phyloP scores from a whole-genome alignment of 805 yeast genomes.

The Yarrowia hollandica region DNA sequence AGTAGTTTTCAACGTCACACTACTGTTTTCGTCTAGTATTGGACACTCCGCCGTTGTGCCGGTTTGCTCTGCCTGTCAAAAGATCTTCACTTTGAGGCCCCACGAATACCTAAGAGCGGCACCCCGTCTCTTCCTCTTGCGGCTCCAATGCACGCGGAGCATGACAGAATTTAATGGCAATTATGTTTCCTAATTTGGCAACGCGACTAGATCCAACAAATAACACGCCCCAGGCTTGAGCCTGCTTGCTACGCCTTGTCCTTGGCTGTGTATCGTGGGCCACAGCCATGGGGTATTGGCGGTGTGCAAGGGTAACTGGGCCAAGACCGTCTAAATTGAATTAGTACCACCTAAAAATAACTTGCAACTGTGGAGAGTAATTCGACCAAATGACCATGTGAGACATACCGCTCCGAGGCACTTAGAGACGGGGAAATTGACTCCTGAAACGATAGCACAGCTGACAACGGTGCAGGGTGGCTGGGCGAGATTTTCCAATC shows the following conservation, averaged over 20 bases:
- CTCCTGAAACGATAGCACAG: neutral
- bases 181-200: conserved; percentile 5
- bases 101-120: neutral
- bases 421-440: neutral
- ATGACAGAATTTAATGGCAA: conserved; percentile 6
- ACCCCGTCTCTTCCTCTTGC: neutral
- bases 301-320: neutral
- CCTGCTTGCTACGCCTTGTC: neutral
- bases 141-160: conserved; percentile 7
- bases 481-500: neutral
- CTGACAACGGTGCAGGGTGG: conserved; percentile 11
- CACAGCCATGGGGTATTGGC: too few species aligned
- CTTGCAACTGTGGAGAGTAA: neutral
- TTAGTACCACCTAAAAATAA: neutral
- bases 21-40: too few species aligned
- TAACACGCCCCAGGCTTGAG: too few species aligned
- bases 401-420: neutral
- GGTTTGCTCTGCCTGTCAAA: too few species aligned
- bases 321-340: too few species aligned
- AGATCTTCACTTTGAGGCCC: neutral
- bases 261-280: too few species aligned
- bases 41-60: too few species aligned
- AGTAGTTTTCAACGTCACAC: too few species aligned
- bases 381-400: neutral
- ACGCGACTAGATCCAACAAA: neutral